Evolutionary conservation across 2,329 filamentous ascomycete species (phyloP), one percentile per base, ranked within the genome.

Genomic region (Neophaeococcomyces mojaviensis): DNA sequence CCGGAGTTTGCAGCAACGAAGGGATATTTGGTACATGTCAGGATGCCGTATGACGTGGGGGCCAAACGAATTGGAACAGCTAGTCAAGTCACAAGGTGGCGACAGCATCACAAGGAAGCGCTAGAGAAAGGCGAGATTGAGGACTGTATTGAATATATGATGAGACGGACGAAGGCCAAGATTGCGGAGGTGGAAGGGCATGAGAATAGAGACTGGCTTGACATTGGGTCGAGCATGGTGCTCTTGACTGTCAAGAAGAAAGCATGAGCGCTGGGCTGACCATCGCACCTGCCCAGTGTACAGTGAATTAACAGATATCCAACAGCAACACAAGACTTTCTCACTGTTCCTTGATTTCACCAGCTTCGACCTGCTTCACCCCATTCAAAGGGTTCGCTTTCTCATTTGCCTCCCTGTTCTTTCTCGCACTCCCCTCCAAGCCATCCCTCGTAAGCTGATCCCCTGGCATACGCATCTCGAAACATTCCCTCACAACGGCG

Each of bases 391-490:
- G 5, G 24, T 31, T 32, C 12, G n/a, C 32, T 39, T 32, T 40
- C 19, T 49, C 22, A 19, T 31, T 40, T 12, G 47, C 40, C 38
- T 52, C 52, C 19, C 42, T 48, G 49, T 60, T 59, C 26, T 49
- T 51, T 42, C 50, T 60, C 20, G 57, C 57, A 52, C 48, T 69
- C 4, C 68, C 67, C 52, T 69, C 66, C 47, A 70, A 48, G 8
- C 66, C 66, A 49, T 58, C 61, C 15, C 66, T 48, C 13, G 60
- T 57, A 57, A 61, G 39, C 62, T 69, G 22, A 3, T 41, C 40
- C 2, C 52, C 50, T 3, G 72, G 72, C 48, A 74, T 68, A 3
- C 65, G 60, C 78, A 81, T 81, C 39, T 81, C 76, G 61, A 81
- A 81, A 1, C 73, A 71, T 18, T 76, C 69, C 42, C 64, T 63